Percentiles rank a stretch among this genome's conserved stretches.
Evolutionary conservation across 2,329 filamentous ascomycete genomes (phyloP).

Genomic region (Capronia epimyces): DNA sequence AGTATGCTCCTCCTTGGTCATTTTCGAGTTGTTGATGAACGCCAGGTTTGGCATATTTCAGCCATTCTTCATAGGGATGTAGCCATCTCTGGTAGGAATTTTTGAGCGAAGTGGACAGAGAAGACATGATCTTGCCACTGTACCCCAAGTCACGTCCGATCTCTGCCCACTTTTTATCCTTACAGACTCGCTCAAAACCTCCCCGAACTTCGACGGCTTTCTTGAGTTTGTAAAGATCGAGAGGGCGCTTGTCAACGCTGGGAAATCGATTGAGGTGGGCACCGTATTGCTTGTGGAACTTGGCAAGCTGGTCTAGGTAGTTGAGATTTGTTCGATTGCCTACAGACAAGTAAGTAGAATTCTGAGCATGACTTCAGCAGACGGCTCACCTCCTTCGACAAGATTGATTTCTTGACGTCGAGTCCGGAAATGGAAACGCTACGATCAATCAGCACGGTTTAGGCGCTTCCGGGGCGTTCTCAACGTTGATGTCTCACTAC

Average conservation of each 20-base stretch:
- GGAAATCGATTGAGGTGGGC: conserved; percentile 90
- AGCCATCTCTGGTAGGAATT: conserved; percentile 98
- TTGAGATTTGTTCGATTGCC: conserved; percentile 92
- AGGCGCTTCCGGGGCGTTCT: background rate
- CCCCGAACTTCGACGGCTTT: conserved; percentile 93
- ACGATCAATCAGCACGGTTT: conserved; percentile 15
- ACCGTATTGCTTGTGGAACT: conserved; percentile 95
- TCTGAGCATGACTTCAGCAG: conserved; percentile 16
- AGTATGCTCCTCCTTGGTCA: conserved; percentile 87
- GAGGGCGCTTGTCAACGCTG: conserved; percentile 93
- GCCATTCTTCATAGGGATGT: conserved; percentile 91
- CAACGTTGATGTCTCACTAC: conserved; percentile 27
- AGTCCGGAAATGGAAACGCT: conserved; percentile 96
- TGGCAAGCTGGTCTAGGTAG: conserved; percentile 88
- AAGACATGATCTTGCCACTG: conserved; percentile 99
- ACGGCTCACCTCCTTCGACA: conserved; percentile 82
- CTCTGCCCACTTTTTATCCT: conserved; percentile 96
- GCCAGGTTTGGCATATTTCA: conserved; percentile 82
- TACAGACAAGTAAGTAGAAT: conserved; percentile 40
- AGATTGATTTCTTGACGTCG: conserved; percentile 95
- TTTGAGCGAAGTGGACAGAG: conserved; percentile 91
- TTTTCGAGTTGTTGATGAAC: conserved; percentile 94
- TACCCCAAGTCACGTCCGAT: conserved; percentile 95
- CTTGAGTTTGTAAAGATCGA: conserved; percentile 92
- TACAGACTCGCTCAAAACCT: conserved; percentile 94